Percentiles rank a stretch among this genome's conserved stretches.
Conservation (phyloP, 75 land plant genomes). For the Pinus albicaulis region DNA sequence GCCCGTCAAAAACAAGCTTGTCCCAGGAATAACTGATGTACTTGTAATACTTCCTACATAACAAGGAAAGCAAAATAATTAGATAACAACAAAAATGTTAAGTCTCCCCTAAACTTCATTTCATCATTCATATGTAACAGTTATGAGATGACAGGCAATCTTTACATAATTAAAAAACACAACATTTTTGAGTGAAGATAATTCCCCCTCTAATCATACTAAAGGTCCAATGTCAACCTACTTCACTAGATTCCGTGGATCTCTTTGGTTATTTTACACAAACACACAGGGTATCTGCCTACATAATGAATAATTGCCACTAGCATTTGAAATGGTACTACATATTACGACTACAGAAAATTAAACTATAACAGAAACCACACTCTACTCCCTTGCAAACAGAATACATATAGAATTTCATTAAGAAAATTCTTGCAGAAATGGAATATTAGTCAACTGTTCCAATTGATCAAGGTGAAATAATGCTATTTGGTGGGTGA, state of each 20-base stretch:
- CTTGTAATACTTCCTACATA: constrained; percentile 73
- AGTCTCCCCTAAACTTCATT: neutral
- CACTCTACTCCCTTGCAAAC: no score
- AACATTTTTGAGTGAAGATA: neutral
- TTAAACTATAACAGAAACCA: no score
- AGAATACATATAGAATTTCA: no score
- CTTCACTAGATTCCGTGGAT: neutral
- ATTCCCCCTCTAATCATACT: neutral
- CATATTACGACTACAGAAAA: no score
- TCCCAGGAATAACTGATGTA: constrained; percentile 79
- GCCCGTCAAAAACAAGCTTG: constrained; percentile 83
- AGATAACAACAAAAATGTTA: neutral
- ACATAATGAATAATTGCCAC: neutral
- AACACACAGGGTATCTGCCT: neutral
- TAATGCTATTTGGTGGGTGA: no score
- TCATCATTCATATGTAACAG: neutral
- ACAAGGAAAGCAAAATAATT: neutral
- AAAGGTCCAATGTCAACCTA: neutral
- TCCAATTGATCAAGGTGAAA: no score
- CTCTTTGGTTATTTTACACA: neutral
- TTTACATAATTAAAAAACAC: no score
- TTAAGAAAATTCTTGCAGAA: no score
- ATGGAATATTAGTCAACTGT: no score
- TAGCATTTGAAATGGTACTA: no score
- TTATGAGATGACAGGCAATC: no score